These are phyloP conservation scores for Pseudonectria buxi DNA, from an alignment of 2,329 filamentous ascomycete genomes.

Conservation along the genomic window DNA sequence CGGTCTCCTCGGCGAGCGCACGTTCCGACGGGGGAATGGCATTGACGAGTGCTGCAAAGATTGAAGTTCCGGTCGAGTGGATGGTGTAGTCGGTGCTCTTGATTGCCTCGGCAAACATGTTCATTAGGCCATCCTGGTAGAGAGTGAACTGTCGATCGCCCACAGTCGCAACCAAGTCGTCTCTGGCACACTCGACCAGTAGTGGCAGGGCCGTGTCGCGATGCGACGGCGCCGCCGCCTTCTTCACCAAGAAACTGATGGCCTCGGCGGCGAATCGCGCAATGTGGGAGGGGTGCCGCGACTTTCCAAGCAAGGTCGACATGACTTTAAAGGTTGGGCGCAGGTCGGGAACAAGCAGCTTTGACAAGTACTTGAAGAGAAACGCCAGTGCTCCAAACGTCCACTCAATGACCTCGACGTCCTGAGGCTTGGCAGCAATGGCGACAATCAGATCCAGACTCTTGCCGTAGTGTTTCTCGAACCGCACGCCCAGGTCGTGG, in stretches of 20 bases:
- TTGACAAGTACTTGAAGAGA: conserved; percentile 93
- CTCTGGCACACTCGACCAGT: conserved; percentile 65
- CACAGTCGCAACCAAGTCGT: conserved; percentile 53
- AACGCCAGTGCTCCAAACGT: conserved; percentile 91
- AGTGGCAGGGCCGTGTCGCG: conserved; percentile 64
- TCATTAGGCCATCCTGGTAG: conserved; percentile 86
- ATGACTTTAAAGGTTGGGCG: conserved; percentile 78
- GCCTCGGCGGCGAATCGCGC: conserved; percentile 91
- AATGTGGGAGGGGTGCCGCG: conserved; percentile 77
- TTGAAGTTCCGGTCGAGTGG: conserved; percentile 52
- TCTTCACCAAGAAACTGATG: conserved; percentile 86
- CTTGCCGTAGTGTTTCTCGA: conserved; percentile 79
- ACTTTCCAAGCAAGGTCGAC: conserved; percentile 75
- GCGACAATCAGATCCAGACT: conserved; percentile 69
- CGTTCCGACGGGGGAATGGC: conserved; percentile 46
- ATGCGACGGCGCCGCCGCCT: conserved; percentile 71
- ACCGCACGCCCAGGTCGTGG: conserved; percentile 81
- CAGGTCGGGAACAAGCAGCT: conserved; percentile 77
- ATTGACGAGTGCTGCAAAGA: conserved; percentile 46
- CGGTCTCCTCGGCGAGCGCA: conserved; percentile 37
- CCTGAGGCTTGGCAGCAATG: conserved; percentile 69
- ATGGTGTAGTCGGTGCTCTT: conserved; percentile 55
- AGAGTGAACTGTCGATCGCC: conserved; percentile 55
- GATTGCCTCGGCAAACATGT: conserved; percentile 77
- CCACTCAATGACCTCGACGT: conserved; percentile 93